These are phyloP conservation scores for Aspergillus avenaceus DNA, from an alignment of 495 filamentous ascomycete genomes.

Conservation along the genomic window DNA sequence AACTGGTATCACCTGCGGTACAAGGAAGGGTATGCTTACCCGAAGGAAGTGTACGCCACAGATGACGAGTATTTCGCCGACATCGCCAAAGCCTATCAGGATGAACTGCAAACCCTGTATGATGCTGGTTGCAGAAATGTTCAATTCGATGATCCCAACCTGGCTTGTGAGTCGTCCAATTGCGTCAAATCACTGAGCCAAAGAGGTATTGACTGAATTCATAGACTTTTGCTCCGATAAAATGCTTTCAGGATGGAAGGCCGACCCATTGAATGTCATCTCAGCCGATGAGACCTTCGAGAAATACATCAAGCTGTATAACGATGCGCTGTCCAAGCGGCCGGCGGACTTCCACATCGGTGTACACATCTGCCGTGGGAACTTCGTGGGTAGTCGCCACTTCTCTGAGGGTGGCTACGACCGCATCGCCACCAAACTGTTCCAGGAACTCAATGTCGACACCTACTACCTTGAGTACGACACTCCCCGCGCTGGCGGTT, in stretches of 20 bases:
- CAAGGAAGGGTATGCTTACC: slow-evolving; percentile 64
- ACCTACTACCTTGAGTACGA: slow-evolving; percentile 86
- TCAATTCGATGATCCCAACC: slow-evolving; percentile 72
- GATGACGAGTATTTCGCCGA: slow-evolving; percentile 72
- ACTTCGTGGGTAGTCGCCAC: slow-evolving; percentile 73
- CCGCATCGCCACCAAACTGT: slow-evolving; percentile 73
- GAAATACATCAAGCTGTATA: slow-evolving; percentile 73
- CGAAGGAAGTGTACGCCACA: slow-evolving; percentile 57
- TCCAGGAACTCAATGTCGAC: slow-evolving; percentile 68
- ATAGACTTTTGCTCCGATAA: slow-evolving; percentile 74
- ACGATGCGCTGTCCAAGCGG: slow-evolving; percentile 60
- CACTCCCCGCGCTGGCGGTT: slow-evolving; percentile 68
- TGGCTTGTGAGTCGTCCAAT: slow-evolving; percentile 56
- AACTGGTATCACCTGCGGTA: slow-evolving; percentile 75
- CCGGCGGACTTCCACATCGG: slow-evolving; percentile 70
- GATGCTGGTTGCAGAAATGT: slow-evolving; percentile 65
- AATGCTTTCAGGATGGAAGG: slow-evolving; percentile 65
- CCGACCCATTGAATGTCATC: slow-evolving; percentile 50
- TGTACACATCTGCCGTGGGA: slow-evolving; percentile 77
- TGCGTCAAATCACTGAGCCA: not conserved
- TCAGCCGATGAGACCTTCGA: slow-evolving; percentile 64
- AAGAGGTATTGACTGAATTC: not conserved
- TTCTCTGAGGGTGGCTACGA: slow-evolving; percentile 82
- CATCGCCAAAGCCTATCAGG: slow-evolving; percentile 69
- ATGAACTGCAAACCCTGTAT: slow-evolving; percentile 63